These are phyloP conservation scores for Aspergillus funiculosus DNA, from an alignment of 495 filamentous ascomycete species.

Conservation along the genomic window DNA sequence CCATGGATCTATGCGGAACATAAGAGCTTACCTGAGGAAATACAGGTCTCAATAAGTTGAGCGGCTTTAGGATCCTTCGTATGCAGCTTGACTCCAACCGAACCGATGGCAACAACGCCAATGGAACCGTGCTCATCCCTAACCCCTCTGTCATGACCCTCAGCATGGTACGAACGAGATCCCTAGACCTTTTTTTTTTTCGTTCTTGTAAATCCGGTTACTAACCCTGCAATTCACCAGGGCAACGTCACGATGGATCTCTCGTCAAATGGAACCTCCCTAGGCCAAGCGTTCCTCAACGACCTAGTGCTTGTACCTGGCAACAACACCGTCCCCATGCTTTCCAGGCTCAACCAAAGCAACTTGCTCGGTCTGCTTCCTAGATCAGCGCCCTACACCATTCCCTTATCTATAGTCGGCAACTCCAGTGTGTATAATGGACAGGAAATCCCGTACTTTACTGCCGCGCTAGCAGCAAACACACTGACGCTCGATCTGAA, in stretches of 20 bases:
- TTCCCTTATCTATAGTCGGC: slow-evolving; percentile 56
- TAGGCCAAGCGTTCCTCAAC: slow-evolving; percentile 53
- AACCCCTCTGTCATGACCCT: slow-evolving; percentile 64
- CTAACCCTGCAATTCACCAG: slow-evolving; percentile 29
- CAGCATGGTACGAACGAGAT: slow-evolving; percentile 43
- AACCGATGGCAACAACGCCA: slow-evolving; percentile 53
- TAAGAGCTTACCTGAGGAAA: not conserved
- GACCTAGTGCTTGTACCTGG: slow-evolving; percentile 57
- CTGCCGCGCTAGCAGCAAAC: slow-evolving; percentile 40
- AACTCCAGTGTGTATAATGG: slow-evolving; percentile 54
- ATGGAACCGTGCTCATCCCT: slow-evolving; percentile 58
- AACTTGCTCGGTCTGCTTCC: slow-evolving; percentile 40
- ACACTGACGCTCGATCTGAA: slow-evolving; percentile 39
- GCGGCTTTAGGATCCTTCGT: slow-evolving; percentile 52
- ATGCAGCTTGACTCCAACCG: slow-evolving; percentile 34
- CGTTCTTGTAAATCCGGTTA: slow-evolving; percentile 11
- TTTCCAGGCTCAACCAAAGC: slow-evolving; percentile 46
- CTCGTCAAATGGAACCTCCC: slow-evolving; percentile 40
- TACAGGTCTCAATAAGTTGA: slow-evolving; percentile 53
- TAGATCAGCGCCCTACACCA: slow-evolving; percentile 47
- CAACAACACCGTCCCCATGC: slow-evolving; percentile 52
- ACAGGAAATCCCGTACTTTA: slow-evolving; percentile 56
- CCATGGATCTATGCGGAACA: not conserved
- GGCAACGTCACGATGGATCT: slow-evolving; percentile 62
- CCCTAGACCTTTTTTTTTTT: not conserved